A percentile compares a stretch with the other conserved stretches of the same genome.
phyloP scores from a whole-genome alignment of 2,329 filamentous ascomycete genomes.

The Diatrype stigma region DNA sequence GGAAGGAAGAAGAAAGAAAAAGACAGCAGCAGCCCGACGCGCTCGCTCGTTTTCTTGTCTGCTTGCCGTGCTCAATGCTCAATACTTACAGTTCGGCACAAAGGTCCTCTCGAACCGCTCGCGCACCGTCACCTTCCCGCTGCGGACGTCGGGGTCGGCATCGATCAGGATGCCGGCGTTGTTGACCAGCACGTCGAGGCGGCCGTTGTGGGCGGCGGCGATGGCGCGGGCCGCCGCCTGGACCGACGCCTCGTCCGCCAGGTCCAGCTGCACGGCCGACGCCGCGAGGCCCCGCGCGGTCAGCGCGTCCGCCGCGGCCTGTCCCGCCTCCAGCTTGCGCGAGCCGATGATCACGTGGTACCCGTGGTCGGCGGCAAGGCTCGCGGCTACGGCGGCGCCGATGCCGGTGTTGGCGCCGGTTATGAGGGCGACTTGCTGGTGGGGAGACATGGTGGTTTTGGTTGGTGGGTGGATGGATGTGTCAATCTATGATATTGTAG shows the following conservation, averaged over 20 bases:
- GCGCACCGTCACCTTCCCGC: slow-evolving; percentile 15
- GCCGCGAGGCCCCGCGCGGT: not conserved
- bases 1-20: too few relatives aligned
- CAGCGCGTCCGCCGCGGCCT: not conserved
- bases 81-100: slow-evolving; percentile 37
- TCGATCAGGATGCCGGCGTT: slow-evolving; percentile 31
- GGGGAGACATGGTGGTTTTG: not conserved
- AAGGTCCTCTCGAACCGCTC: slow-evolving; percentile 35
- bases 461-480: not conserved
- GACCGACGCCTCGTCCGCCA: slow-evolving; percentile 20
- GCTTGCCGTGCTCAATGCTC: too few relatives aligned
- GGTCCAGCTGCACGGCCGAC: slow-evolving; percentile 7
- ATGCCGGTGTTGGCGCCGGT: slow-evolving; percentile 7
- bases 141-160: not conserved
- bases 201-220: slow-evolving; percentile 13
- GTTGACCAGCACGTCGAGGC: slow-evolving; percentile 33
- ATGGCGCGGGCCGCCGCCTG: slow-evolving; percentile 18
- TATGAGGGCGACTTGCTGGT: slow-evolving; percentile 5
- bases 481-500: too few relatives aligned
- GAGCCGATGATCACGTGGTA: slow-evolving; percentile 9
- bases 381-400: slow-evolving; percentile 4
- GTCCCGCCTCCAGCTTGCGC: slow-evolving; percentile 2
- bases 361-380: slow-evolving; percentile 5
- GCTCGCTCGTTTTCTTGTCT: too few relatives aligned
- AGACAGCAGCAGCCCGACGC: too few relatives aligned